Evolutionary conservation across 306 rosid species (phyloP).

Genomic region (Styphnolobium japonicum): DNA sequence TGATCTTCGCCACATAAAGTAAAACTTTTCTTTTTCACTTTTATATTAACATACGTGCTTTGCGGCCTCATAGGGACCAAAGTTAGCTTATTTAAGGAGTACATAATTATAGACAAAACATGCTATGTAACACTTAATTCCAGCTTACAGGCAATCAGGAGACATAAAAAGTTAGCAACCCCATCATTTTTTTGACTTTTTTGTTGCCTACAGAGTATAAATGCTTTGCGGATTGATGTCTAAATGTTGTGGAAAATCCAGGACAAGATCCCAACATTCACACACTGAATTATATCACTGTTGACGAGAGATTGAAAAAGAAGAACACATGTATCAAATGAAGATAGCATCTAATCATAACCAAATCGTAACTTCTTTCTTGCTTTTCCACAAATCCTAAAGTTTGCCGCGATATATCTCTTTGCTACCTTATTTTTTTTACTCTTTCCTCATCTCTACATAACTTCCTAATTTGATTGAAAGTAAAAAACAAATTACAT

Average conservation of each 20-base stretch:
- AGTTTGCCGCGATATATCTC: not conserved
- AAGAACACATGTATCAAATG: not conserved
- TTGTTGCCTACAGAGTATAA: slow-evolving; percentile 22
- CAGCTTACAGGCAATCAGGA: slow-evolving; percentile 69
- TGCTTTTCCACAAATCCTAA: slow-evolving; percentile 25
- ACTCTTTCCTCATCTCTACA: not conserved
- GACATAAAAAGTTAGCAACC: slow-evolving; percentile 43
- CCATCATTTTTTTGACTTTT: slow-evolving; percentile 33
- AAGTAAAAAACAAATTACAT: not conserved
- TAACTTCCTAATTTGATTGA: not conserved
- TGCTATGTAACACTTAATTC: slow-evolving; percentile 48
- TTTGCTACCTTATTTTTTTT: not conserved
- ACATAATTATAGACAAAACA: slow-evolving; percentile 26
- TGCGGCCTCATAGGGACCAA: slow-evolving; percentile 46
- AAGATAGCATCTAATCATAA: slow-evolving; percentile 30
- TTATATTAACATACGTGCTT: slow-evolving; percentile 28
- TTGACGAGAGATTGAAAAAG: slow-evolving; percentile 9
- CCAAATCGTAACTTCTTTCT: slow-evolving; percentile 16
- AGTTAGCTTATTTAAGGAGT: slow-evolving; percentile 9
- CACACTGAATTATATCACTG: slow-evolving; percentile 34
- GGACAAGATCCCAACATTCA: slow-evolving; percentile 57
- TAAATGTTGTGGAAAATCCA: slow-evolving; percentile 38
- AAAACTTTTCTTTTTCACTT: slow-evolving; percentile 33
- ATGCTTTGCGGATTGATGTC: slow-evolving; percentile 20
- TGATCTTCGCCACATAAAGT: slow-evolving; percentile 39